These are phyloP conservation scores for Fusarium sp. DNA, from an alignment of 2,329 filamentous ascomycete species.

Conservation along the genomic window DNA sequence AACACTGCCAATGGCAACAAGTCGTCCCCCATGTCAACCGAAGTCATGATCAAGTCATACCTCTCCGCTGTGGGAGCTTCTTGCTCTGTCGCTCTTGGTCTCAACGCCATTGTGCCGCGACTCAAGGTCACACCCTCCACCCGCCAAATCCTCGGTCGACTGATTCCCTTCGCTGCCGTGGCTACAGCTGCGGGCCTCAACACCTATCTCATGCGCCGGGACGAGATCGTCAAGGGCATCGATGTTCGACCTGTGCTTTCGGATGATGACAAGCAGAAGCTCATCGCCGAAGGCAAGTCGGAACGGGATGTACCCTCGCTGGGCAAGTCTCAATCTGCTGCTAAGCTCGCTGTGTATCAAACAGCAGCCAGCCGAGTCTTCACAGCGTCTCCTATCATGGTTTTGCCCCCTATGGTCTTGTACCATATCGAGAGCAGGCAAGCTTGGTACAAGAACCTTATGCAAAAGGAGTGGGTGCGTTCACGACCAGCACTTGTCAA, in stretches of 20 bases:
- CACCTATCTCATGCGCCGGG: slow-evolving; percentile 96
- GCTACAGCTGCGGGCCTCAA: slow-evolving; percentile 91
- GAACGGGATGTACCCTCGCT: slow-evolving; percentile 74
- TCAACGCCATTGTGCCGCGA: slow-evolving; percentile 88
- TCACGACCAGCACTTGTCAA: slow-evolving; percentile 71
- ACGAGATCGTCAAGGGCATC: slow-evolving; percentile 93
- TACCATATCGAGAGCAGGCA: slow-evolving; percentile 75
- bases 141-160: slow-evolving; percentile 78
- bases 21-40: slow-evolving; percentile 83
- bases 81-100: slow-evolving; percentile 89
- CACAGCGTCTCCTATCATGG: slow-evolving; percentile 97
- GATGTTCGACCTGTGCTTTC: slow-evolving; percentile 87
- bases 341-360: slow-evolving; percentile 88
- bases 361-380: slow-evolving; percentile 91
- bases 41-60: slow-evolving; percentile 88
- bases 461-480: slow-evolving; percentile 79
- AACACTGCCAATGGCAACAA: slow-evolving; percentile 99
- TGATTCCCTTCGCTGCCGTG: slow-evolving; percentile 96
- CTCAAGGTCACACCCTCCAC: slow-evolving; percentile 81
- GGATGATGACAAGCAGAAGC: slow-evolving; percentile 69
- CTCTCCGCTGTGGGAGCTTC: slow-evolving; percentile 90
- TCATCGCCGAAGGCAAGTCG: slow-evolving; percentile 64
- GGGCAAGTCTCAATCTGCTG: slow-evolving; percentile 88
- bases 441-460: slow-evolving; percentile 49
- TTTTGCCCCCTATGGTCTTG: slow-evolving; percentile 85